Evolutionary conservation across 192 early-diverging fungal species (phyloP).

Genomic region (Backusella morwellensis): DNA sequence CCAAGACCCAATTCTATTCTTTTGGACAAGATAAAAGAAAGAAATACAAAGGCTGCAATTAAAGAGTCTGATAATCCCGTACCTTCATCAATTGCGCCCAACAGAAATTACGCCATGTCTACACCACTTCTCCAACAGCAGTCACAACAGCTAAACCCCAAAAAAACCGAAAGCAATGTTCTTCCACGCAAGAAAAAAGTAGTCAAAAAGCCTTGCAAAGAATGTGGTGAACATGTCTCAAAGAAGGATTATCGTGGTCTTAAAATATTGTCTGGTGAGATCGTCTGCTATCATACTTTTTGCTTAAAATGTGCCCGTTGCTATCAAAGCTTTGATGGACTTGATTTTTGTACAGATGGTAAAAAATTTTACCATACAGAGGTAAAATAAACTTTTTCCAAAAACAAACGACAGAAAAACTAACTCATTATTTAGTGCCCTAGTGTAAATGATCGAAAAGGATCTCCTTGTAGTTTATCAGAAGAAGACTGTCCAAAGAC

Average conservation of each 20-base stretch:
- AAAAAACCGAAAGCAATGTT: neutral
- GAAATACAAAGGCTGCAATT: neutral
- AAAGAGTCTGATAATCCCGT: neutral
- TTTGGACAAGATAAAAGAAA: neutral
- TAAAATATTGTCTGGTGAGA: neutral
- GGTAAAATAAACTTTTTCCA: neutral
- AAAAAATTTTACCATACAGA: constrained; percentile 9
- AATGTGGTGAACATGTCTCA: constrained; percentile 10
- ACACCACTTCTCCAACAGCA: neutral
- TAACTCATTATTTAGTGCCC: neutral
- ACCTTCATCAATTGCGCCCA: neutral
- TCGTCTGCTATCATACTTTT: neutral
- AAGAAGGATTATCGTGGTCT: constrained; percentile 11
- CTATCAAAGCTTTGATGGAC: neutral
- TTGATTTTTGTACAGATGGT: constrained; percentile 16
- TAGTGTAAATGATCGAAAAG: neutral
- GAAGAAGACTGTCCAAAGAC: constrained; percentile 1
- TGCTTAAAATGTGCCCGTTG: constrained; percentile 9
- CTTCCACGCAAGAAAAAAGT: neutral
- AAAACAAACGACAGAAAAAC: neutral
- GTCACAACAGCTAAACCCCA: neutral
- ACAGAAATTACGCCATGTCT: neutral
- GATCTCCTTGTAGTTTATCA: neutral
- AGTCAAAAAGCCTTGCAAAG: neutral
- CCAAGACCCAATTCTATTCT: neutral